These are phyloP conservation scores for Boletus bicolor DNA, from an alignment of 768 basidiomycete species.

Conservation along the genomic window DNA sequence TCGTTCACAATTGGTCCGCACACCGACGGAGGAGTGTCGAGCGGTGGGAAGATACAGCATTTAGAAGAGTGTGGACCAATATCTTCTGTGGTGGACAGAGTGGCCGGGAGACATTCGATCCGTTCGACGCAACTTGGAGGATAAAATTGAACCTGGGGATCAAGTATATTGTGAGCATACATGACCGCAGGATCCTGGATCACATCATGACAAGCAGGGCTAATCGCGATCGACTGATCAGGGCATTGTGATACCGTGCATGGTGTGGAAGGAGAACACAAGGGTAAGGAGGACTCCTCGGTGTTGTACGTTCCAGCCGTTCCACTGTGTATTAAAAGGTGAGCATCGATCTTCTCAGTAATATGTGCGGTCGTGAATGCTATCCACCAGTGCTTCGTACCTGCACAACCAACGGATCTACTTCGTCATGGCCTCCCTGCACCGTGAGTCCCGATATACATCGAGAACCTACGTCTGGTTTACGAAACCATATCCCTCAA, in stretches of 20 bases:
- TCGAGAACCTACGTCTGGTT: neutral
- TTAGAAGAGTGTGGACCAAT: constrained; percentile 38
- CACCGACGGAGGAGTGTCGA: constrained; percentile 50
- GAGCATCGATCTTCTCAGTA: constrained; percentile 5
- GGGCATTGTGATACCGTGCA: constrained; percentile 58
- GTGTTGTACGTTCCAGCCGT: constrained; percentile 57
- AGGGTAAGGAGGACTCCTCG: constrained; percentile 48
- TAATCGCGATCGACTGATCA: constrained; percentile 12
- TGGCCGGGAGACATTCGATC: constrained; percentile 47
- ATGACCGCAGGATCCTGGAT: neutral
- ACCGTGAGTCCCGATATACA: constrained; percentile 36
- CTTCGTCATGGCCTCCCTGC: constrained; percentile 48
- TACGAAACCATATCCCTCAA: constrained; percentile 11
- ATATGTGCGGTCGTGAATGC: neutral
- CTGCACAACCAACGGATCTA: constrained; percentile 48
- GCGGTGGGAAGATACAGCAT: constrained; percentile 52
- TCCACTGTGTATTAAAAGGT: constrained; percentile 51
- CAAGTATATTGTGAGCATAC: constrained; percentile 52
- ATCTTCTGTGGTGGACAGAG: constrained; percentile 42
- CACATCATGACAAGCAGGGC: neutral
- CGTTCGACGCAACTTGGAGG: constrained; percentile 46
- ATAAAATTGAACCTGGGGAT: constrained; percentile 60
- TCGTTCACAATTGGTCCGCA: constrained; percentile 68
- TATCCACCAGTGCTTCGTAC: constrained; percentile 40
- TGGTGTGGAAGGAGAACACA: constrained; percentile 49